Evolutionary conservation across 2,329 filamentous ascomycete species (phyloP), one percentile per base, ranked within the genome.

Genomic region (Clonostachys rhizophaga): DNA sequence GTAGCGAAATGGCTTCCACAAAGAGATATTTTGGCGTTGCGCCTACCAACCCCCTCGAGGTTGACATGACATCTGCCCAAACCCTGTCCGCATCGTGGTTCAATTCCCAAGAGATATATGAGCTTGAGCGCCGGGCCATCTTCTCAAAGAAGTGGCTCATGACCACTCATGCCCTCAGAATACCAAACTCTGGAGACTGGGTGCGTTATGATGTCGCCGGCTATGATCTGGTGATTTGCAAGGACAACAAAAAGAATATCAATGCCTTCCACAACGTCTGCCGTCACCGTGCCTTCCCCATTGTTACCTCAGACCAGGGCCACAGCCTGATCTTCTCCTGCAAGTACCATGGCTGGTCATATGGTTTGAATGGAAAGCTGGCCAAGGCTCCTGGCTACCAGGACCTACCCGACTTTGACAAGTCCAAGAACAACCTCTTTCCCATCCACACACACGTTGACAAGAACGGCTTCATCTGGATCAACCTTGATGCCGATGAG

Each of bases 211-310:
- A 75, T 12, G 60, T 80, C 6, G 78, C 79, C 8, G 78, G 74
- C 12, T 82, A 75, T 60, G 67, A 77, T 24, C 78, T 84, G 58
- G 63, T 83, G 53, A 60, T 83, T 12, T 66, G 70, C 45, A 63
- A 63, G n/a, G 76, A 81, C 55, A 69, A 74, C 24, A 63, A 73
- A 8, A 72, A 71, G 9, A 69, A 70, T 6, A 73, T 83, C 60
- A 75, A 79, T 48, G 79, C 71, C n/a, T 83, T 84, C 58, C 81
- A 84, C 64, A 84, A 84, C 55, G 69, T 83, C 36, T 84, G 81
- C 61, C 66, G 81, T 3, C 81, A 84, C 58, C 70, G 81, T 7
- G 81, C 81, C 18, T 84, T 78, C 55, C 77, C 79, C 0, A 72
- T 84, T 9, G 76, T 81, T 9, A 70, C 67, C 5, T 69, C 72